Evolutionary conservation across 2,329 filamentous ascomycete species (phyloP).

Genomic region (Zymoseptoria passerinii): DNA sequence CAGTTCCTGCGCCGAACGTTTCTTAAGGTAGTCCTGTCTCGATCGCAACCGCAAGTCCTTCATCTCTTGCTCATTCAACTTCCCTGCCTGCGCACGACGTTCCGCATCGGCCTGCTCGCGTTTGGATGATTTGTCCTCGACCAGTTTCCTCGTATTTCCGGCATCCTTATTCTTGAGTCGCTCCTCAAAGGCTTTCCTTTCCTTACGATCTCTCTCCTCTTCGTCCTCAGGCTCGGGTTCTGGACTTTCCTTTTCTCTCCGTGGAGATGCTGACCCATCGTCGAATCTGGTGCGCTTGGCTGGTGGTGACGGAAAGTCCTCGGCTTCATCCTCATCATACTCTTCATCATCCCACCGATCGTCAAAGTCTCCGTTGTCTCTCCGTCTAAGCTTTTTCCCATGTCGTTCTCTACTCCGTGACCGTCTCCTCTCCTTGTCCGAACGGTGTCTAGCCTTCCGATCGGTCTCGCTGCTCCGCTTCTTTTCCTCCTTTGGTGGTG

Average conservation of each 20-base stretch:
- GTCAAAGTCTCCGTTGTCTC: slow-evolving; percentile 53
- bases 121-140: slow-evolving; percentile 48
- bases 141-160: slow-evolving; percentile 59
- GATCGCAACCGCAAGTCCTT: slow-evolving; percentile 75
- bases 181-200: slow-evolving; percentile 73
- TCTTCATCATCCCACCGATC: slow-evolving; percentile 80
- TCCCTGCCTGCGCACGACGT: slow-evolving; percentile 53
- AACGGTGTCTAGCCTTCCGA: slow-evolving; percentile 31
- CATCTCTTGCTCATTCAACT: slow-evolving; percentile 61
- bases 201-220: slow-evolving; percentile 56
- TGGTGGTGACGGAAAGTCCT: slow-evolving; percentile 59
- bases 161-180: slow-evolving; percentile 64
- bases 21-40: slow-evolving; percentile 86
- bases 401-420: slow-evolving; percentile 32
- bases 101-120: slow-evolving; percentile 43
- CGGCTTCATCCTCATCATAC: slow-evolving; percentile 41
- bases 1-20: slow-evolving; percentile 78
- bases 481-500: slow-evolving; percentile 14
- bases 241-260: slow-evolving; percentile 12
- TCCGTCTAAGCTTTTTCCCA: slow-evolving; percentile 44
- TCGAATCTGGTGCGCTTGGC: slow-evolving; percentile 64
- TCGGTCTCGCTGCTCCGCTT: slow-evolving; percentile 18
- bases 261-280: slow-evolving; percentile 37
- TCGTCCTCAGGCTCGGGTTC: slow-evolving; percentile 27
- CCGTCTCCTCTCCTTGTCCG: slow-evolving; percentile 31